Evolutionary conservation across 768 basidiomycete genomes (phyloP), one percentile per base, ranked within the genome.

Genomic region (Pholiota molesta): DNA sequence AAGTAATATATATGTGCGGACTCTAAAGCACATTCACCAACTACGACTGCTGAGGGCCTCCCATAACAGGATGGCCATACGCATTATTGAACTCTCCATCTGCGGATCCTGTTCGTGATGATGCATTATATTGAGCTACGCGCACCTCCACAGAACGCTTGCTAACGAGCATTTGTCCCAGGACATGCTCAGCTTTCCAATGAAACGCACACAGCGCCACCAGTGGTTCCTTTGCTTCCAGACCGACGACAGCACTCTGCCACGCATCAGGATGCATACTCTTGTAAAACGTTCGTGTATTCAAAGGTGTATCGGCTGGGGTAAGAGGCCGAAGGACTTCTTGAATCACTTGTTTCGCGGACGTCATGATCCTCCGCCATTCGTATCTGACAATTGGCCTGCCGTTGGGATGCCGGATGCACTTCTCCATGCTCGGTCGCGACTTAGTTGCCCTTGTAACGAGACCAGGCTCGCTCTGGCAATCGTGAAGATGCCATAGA

Each of bases 111-210:
- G 3, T 49, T 5, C 11, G 23, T 26, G 23, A 11, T 19, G 28
- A 11, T 19, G 28, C 47, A 1, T 26, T 21, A 49, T 13, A 21
- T n/a, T 19, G 47, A 0, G 35, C 33, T 14, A 33, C 17, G 17
- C 56, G 56, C 19, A 44, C 56, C 23, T 57, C 56, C 19, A 42
- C 42, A 31, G 56, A 28, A 19, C 56, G 40, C 44, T 45, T 45
- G 9, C 29, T 57, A 21, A 44, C 56, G 29, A 57, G 44, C 19
- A 57, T 33, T 16, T 57, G 56, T n/a, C 42, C 56, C 14, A 57
- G 56, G 17, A 44, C 31, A 33, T 45, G 42, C 17, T 57, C 56
- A 13, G 56, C 56, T 44, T 57, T 57, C 56, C 56, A 57, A 57
- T 57, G 56, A 28, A 26, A 42, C 5, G 56, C 56, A 33, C 56